A percentile compares a stretch with the other conserved stretches of the same genome.
Conservation (phyloP, 2,329 filamentous ascomycete species). For the Cladosporium colombiae region DNA sequence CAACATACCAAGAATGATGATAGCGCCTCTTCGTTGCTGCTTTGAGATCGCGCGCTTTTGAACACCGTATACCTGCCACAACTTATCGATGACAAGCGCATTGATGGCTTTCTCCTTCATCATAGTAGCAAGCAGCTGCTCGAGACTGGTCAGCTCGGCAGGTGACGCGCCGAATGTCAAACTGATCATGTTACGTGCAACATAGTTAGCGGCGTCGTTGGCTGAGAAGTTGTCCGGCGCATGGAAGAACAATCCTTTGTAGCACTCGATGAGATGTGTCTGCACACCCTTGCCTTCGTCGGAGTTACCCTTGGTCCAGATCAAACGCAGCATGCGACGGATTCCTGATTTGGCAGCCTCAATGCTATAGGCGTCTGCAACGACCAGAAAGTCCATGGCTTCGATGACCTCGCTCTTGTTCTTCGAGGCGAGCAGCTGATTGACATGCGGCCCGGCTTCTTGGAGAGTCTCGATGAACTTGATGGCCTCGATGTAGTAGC, state of each 20-base stretch:
- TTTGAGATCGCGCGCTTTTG: conserved; percentile 91
- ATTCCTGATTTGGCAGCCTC: conserved; percentile 92
- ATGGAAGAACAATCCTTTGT: conserved; percentile 93
- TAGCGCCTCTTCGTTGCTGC: conserved; percentile 85
- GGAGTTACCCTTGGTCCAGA: conserved; percentile 99
- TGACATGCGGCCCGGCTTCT: conserved; percentile 75
- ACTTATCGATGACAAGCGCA: conserved; percentile 81
- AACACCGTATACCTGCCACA: conserved; percentile 97
- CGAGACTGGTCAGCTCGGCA: conserved; percentile 90
- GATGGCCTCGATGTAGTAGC: conserved; percentile 91
- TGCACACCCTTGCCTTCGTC: conserved; percentile 99
- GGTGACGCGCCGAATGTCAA: conserved; percentile 93
- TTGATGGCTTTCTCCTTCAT: conserved; percentile 89
- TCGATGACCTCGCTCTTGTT: conserved; percentile 99
- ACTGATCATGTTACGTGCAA: conserved; percentile 98
- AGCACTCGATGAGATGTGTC: conserved; percentile 93
- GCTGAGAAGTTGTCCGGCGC: conserved; percentile 83
- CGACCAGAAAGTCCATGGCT: conserved; percentile 97
- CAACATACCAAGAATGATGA: conserved; percentile 96
- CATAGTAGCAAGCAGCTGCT: conserved; percentile 95
- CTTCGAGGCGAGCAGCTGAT: conserved; percentile 84
- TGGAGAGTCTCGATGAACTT: conserved; percentile 92
- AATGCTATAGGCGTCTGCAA: conserved; percentile 93
- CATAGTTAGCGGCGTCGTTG: conserved; percentile 92
- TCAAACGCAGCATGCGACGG: conserved; percentile 89